phyloP scores from a whole-genome alignment of 2,329 filamentous ascomycete species.

The Akanthomyces uredinophilus region DNA sequence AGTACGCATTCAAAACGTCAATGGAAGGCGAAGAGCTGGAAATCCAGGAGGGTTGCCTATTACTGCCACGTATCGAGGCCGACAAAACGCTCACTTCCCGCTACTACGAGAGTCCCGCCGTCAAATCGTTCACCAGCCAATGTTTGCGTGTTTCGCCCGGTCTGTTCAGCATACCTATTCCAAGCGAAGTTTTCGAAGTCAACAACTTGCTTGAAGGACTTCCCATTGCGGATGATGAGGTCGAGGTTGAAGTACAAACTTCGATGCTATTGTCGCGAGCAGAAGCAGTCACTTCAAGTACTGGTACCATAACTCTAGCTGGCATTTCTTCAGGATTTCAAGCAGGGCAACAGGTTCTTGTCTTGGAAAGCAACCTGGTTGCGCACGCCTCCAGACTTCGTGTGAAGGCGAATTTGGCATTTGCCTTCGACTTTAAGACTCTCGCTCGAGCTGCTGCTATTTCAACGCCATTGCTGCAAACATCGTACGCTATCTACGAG shows the following conservation, averaged over 20 bases:
- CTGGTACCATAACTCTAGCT: not conserved
- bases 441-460: not conserved
- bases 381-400: not conserved
- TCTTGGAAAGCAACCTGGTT: not conserved
- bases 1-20: not conserved
- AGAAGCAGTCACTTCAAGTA: not conserved
- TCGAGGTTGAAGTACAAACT: not conserved
- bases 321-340: not conserved
- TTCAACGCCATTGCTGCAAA: not conserved
- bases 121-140: not conserved
- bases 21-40: not conserved
- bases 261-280: not conserved
- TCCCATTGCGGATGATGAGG: not conserved
- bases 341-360: not conserved
- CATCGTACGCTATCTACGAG: not conserved
- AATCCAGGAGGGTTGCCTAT: not conserved
- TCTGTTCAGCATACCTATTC: not conserved
- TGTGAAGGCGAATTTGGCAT: not conserved
- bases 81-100: not conserved
- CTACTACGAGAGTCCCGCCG: not conserved
- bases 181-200: not conserved
- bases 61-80: not conserved
- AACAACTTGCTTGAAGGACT: too few relatives aligned
- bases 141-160: not conserved
- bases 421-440: not conserved